phyloP scores from a whole-genome alignment of 768 basidiomycete genomes.

The Tulasnella sp. region DNA sequence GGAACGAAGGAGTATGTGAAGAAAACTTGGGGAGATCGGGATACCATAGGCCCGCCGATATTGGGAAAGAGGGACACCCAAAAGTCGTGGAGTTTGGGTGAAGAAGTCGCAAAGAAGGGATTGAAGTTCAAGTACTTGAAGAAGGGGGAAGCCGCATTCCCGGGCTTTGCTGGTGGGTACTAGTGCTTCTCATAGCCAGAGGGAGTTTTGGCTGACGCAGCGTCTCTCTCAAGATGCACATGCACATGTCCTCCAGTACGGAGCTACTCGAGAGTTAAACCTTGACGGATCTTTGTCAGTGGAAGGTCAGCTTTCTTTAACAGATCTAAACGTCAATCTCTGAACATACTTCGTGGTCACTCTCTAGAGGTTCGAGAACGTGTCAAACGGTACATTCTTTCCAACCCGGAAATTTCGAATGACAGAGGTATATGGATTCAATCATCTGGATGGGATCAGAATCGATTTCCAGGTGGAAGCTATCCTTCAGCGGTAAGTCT shows the following conservation, averaged over 20 bases:
- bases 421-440: conserved; percentile 58
- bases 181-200: neutral
- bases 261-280: conserved; percentile 54
- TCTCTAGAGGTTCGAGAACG: conserved; percentile 48
- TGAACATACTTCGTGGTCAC: neutral
- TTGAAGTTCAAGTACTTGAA: conserved; percentile 39
- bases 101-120: conserved; percentile 17
- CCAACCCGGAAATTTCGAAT: conserved; percentile 42
- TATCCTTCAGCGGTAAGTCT: conserved; percentile 62
- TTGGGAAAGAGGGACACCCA: neutral
- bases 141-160: conserved; percentile 48
- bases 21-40: conserved; percentile 23
- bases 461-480: conserved; percentile 30
- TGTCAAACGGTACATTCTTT: conserved; percentile 45
- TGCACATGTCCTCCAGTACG: conserved; percentile 66
- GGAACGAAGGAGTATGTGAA: conserved; percentile 37
- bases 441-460: conserved; percentile 94
- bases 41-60: conserved; percentile 16
- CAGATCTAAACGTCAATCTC: neutral
- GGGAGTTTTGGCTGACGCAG: neutral
- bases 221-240: conserved; percentile 48
- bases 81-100: neutral
- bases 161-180: conserved; percentile 54
- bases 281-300: conserved; percentile 48
- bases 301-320: conserved; percentile 33